Percentiles rank a stretch among this genome's conserved stretches.
Evolutionary conservation across 164 flowering plant genomes (phyloP).

Genomic region (Macadamia tetraphylla): DNA sequence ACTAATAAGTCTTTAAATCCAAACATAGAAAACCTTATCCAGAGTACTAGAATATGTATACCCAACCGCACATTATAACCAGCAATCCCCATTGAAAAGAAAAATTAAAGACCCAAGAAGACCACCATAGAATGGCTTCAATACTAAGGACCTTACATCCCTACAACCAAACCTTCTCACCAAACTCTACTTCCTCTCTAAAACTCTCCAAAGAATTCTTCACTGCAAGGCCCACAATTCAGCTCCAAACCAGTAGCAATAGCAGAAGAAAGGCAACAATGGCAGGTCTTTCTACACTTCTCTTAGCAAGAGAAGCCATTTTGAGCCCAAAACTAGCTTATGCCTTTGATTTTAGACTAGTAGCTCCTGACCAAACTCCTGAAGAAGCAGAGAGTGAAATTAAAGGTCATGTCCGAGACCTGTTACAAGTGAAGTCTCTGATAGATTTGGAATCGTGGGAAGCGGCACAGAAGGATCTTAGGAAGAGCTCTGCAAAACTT

Average conservation of each 20-base stretch:
- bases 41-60: background rate
- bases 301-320: constrained; percentile 17
- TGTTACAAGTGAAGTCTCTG: constrained; percentile 38
- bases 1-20: too few species aligned
- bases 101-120: background rate
- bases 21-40: background rate
- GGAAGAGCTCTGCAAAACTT: constrained; percentile 42
- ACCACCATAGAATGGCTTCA: constrained; percentile 3
- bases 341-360: constrained; percentile 45
- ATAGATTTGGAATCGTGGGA: constrained; percentile 49
- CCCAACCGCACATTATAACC: background rate
- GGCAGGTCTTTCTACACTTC: constrained; percentile 12
- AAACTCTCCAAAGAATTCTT: constrained; percentile 2
- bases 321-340: constrained; percentile 12
- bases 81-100: background rate
- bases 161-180: background rate
- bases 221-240: constrained; percentile 2
- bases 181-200: background rate
- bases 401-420: constrained; percentile 33
- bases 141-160: background rate
- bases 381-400: constrained; percentile 55
- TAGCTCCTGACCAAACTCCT: constrained; percentile 53
- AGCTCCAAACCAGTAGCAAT: background rate
- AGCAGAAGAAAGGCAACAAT: constrained; percentile 10
- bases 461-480: constrained; percentile 51